Evolutionary conservation across 768 basidiomycete genomes (phyloP).

Genomic region (Mycena rosella): DNA sequence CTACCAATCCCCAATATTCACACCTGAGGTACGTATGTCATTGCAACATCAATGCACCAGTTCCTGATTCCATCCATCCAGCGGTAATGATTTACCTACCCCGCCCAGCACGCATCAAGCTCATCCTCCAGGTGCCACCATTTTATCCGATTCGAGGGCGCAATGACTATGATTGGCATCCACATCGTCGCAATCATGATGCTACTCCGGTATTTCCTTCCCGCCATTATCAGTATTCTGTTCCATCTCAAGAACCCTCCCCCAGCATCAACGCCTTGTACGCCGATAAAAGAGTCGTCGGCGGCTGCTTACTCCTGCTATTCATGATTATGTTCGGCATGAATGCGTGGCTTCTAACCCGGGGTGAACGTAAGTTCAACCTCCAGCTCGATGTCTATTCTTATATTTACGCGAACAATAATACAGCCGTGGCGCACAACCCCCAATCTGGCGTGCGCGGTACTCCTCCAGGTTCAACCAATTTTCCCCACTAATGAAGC

Average conservation of each 20-base stretch:
- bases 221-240: not conserved
- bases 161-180: constrained; percentile 67
- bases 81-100: constrained; percentile 17
- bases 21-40: constrained; percentile 48
- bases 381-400: not conserved
- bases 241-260: not conserved
- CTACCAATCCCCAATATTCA: constrained; percentile 58
- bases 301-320: constrained; percentile 47
- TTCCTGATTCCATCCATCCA: not conserved
- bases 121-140: constrained; percentile 51
- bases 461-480: constrained; percentile 29
- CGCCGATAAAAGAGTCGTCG: constrained; percentile 47
- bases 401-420: constrained; percentile 3
- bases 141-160: constrained; percentile 66
- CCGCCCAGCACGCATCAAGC: not conserved
- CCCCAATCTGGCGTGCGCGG: constrained; percentile 52
- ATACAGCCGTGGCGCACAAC: constrained; percentile 57
- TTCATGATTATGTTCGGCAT: constrained; percentile 59
- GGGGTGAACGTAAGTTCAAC: constrained; percentile 59
- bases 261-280: constrained; percentile 54
- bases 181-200: constrained; percentile 69
- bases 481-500: constrained; percentile 7
- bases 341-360: constrained; percentile 68
- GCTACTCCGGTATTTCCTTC: constrained; percentile 58
- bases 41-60: not conserved